Evolutionary conservation across 2,329 filamentous ascomycete genomes (phyloP).

Genomic region (Magnaporthiopsis rhizophila): DNA sequence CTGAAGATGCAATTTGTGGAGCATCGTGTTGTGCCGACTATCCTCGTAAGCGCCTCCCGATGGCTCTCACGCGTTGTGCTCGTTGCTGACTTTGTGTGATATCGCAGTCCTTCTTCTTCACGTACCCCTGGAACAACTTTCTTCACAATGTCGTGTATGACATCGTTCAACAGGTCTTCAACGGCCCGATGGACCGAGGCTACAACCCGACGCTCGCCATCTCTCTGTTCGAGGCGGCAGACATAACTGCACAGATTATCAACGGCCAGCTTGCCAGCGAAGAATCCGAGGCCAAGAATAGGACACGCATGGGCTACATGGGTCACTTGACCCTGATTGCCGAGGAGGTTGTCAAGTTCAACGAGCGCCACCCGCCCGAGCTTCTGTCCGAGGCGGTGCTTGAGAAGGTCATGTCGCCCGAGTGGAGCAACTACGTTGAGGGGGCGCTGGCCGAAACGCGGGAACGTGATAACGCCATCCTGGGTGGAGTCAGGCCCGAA

Average conservation of each 20-base stretch:
- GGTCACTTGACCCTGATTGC: conserved; percentile 94
- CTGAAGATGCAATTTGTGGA: conserved; percentile 96
- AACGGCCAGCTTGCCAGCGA: conserved; percentile 84
- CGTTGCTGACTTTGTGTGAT: conserved; percentile 13
- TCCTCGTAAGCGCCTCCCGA: conserved; percentile 57
- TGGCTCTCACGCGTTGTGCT: neutral
- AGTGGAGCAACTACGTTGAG: conserved; percentile 94
- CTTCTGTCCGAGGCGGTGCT: conserved; percentile 75
- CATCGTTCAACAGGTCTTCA: conserved; percentile 97
- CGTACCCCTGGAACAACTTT: conserved; percentile 99
- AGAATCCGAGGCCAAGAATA: conserved; percentile 71
- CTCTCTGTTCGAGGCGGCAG: conserved; percentile 84
- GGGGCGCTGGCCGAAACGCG: conserved; percentile 86
- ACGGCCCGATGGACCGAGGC: conserved; percentile 92
- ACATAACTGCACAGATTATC: conserved; percentile 86
- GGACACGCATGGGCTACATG: conserved; percentile 96
- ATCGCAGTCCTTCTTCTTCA: conserved; percentile 86
- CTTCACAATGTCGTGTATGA: conserved; percentile 98
- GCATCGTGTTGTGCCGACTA: conserved; percentile 88
- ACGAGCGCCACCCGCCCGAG: conserved; percentile 85
- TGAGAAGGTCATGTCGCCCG: conserved; percentile 78
- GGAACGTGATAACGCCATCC: conserved; percentile 95
- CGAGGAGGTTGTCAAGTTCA: conserved; percentile 98
- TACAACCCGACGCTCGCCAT: conserved; percentile 86
- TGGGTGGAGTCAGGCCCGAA: conserved; percentile 89